A percentile compares a stretch with the other conserved stretches of the same genome.
Conservation (phyloP, 129 eudicot species). For the Escallonia rubra region DNA sequence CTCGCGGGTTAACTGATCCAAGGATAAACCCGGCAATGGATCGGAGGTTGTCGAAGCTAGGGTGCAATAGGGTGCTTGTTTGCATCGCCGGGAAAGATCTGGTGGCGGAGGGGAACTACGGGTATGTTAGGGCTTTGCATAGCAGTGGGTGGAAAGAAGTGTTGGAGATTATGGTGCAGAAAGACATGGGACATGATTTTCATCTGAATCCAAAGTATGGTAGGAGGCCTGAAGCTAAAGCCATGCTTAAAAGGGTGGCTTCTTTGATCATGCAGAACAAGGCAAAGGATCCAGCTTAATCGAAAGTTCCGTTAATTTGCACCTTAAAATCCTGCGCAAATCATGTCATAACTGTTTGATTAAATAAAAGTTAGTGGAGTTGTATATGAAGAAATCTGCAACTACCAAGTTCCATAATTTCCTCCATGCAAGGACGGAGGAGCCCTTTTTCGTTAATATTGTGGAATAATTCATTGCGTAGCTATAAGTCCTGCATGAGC, state of each 20-base stretch:
- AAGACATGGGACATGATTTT: background rate
- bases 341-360: no score
- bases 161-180: background rate
- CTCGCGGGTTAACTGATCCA: conserved; percentile 10
- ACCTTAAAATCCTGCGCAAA: no score
- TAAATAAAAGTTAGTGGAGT: no score
- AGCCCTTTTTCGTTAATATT: no score
- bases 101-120: background rate
- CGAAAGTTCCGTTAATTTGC: no score
- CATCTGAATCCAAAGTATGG: background rate
- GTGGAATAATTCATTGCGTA: no score
- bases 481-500: no score
- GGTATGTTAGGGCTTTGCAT: background rate
- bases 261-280: background rate
- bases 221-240: background rate
- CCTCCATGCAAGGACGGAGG: no score
- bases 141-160: background rate
- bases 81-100: conserved; percentile 16
- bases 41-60: background rate
- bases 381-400: no score
- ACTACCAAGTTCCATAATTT: no score
- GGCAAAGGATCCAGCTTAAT: background rate
- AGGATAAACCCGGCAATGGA: conserved; percentile 14
- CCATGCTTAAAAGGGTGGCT: background rate
- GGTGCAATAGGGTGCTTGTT: conserved; percentile 13